A percentile compares a stretch with the other conserved stretches of the same genome.
phyloP scores from a whole-genome alignment of 129 eudicot species.

The Oenanthe sinensis region DNA sequence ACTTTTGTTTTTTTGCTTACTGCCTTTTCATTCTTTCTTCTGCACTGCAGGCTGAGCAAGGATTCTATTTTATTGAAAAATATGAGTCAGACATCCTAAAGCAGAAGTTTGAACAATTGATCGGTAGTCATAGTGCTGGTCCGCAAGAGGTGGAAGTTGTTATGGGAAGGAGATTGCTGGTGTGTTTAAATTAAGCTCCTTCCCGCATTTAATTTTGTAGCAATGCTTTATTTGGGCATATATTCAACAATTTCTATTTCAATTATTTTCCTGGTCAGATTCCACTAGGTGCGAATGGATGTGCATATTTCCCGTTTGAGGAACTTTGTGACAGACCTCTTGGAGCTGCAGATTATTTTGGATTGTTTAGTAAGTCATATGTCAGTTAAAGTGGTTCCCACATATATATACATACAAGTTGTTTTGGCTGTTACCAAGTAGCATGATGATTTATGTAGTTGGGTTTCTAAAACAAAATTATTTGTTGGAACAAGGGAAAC shows the following conservation, averaged over 20 bases:
- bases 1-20: background rate
- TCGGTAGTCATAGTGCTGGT: slow-evolving; percentile 41
- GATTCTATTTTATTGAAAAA: slow-evolving; percentile 68
- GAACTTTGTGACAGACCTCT: slow-evolving; percentile 94
- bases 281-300: slow-evolving; percentile 91
- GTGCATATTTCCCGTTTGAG: slow-evolving; percentile 88
- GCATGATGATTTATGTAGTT: background rate
- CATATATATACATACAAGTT: background rate
- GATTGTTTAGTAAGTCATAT: slow-evolving; percentile 69
- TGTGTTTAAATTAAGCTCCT: slow-evolving; percentile 17
- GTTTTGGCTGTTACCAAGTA: background rate
- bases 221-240: background rate
- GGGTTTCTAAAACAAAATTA: background rate
- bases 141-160: slow-evolving; percentile 89
- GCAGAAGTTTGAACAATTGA: slow-evolving; percentile 56
- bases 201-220: background rate
- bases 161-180: slow-evolving; percentile 95
- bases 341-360: slow-evolving; percentile 98
- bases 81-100: slow-evolving; percentile 42
- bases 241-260: slow-evolving; percentile 2
- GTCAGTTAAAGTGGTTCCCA: background rate
- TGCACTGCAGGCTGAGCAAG: slow-evolving; percentile 72
- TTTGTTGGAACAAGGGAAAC: background rate
- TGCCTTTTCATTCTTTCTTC: background rate
- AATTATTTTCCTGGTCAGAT: slow-evolving; percentile 30